Base-by-base conservation (phyloP, 2,329 filamentous ascomycete genomes). In the Cladophialophora yegresii region DNA sequence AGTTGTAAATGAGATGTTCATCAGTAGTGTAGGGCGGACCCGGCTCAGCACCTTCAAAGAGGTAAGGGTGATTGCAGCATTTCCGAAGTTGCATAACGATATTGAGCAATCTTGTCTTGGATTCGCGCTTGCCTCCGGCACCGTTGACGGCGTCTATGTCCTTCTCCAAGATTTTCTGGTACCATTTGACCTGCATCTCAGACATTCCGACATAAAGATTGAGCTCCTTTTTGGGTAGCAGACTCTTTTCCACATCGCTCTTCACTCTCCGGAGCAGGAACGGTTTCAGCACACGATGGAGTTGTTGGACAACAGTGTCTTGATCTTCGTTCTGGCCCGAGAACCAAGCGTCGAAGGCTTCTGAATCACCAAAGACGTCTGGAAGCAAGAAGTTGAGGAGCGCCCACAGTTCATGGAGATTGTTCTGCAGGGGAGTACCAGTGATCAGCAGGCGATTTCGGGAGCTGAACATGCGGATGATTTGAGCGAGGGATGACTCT, bases 61-160 rank as follows among this genome's bases (percentile, higher is more conserved):
- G 86, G 72, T 99, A 99, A 0, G 95, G 95, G 74, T 99, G 95
- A 72, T 99, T 99, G 77, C 95, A 99, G 79, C 95, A 99, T 79
- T 99, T 99, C 72, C 95, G 89, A 69, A 99, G 85, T 78, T 99
- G 95, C 95, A 99, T 99, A 72, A 99, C 95, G 74, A 99, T 99
- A 79, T 99, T 99, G 69, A 99, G 84, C 23, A 99, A 85, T 69
- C 95, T 88, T 1, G 95, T 99, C 81, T 99, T 99, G 33, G 93
- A 98, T 79, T 99, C 95, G 65, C 93, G 90, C 80, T 97, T 99
- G 57, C 95, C 95, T 68, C 90, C 92, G 32, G 93, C 95, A 66
- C 95, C 95, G 71, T 99, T 99, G 73, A 99, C 93, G 13, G 95
- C 95, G 77, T 99, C 95, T 67, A 99, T 99, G 73, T 99, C 95